phyloP scores from a whole-genome alignment of 768 basidiomycete genomes.

The Kondoa subrosea region DNA sequence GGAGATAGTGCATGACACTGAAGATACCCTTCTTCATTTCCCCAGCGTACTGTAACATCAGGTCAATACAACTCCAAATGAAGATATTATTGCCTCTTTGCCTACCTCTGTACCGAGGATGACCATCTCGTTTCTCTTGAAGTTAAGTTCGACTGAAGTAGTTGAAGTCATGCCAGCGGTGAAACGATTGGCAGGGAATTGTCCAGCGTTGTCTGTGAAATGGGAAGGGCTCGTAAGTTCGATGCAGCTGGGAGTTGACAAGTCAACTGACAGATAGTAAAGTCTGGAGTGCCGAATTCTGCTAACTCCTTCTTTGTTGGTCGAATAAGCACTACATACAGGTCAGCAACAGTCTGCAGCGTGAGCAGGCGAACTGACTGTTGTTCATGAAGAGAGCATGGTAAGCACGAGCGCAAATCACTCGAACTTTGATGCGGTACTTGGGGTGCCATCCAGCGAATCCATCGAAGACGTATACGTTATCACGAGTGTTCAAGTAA shows the following conservation, averaged over 20 bases:
- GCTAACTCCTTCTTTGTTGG: constrained; percentile 86
- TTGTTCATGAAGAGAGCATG: constrained; percentile 58
- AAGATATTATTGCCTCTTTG: constrained; percentile 1
- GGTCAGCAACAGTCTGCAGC: background rate
- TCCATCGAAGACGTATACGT: constrained; percentile 86
- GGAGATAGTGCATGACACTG: constrained; percentile 98
- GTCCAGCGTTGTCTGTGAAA: constrained; percentile 99
- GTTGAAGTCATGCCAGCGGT: constrained; percentile 99
- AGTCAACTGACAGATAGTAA: constrained; percentile 36
- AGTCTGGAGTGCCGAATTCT: constrained; percentile 92
- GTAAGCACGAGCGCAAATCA: constrained; percentile 94
- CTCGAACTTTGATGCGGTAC: constrained; percentile 98
- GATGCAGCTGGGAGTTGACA: constrained; percentile 28
- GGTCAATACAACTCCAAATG: constrained; percentile 33
- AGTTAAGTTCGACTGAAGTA: constrained; percentile 98
- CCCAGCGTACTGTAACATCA: constrained; percentile 40
- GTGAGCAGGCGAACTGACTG: constrained; percentile 21
- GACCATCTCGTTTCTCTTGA: constrained; percentile 99
- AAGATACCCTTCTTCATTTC: constrained; percentile 99
- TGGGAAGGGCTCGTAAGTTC: too few species aligned
- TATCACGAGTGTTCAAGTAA: constrained; percentile 93
- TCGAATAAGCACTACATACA: constrained; percentile 70
- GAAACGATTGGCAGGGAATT: constrained; percentile 99
- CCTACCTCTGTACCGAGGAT: constrained; percentile 49
- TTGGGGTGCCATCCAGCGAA: constrained; percentile 95